These are phyloP conservation scores for Daedaleopsis nitida DNA, from an alignment of 768 basidiomycete genomes.

Conservation along the genomic window DNA sequence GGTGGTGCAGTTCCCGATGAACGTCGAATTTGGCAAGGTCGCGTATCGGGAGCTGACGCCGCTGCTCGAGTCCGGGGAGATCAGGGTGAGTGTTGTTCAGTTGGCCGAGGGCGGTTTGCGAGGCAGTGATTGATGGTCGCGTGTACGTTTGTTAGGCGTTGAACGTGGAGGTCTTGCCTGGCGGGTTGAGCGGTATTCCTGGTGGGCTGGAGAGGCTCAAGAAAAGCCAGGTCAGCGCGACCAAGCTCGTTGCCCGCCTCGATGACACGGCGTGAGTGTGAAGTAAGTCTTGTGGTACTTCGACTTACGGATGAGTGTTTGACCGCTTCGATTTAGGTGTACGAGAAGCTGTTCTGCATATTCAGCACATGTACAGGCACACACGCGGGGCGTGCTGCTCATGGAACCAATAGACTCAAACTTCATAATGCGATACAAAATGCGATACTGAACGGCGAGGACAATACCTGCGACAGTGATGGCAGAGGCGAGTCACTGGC, in stretches of 20 bases:
- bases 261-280: constrained; percentile 1
- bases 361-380: too few relatives aligned
- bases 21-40: constrained; percentile 16
- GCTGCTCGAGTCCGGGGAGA: constrained; percentile 21
- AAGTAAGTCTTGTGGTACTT: too few relatives aligned
- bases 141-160: constrained; percentile 18
- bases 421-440: too few relatives aligned
- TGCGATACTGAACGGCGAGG: too few relatives aligned
- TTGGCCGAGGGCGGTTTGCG: background rate
- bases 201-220: constrained; percentile 21
- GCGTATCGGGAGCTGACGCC: constrained; percentile 22
- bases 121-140: too few relatives aligned
- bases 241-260: constrained; percentile 27
- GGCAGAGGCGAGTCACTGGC: too few relatives aligned
- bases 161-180: constrained; percentile 24
- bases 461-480: too few relatives aligned
- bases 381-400: too few relatives aligned
- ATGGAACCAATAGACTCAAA: too few relatives aligned
- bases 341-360: too few relatives aligned
- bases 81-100: constrained; percentile 21
- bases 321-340: too few relatives aligned
- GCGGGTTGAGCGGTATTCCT: constrained; percentile 23
- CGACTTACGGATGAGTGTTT: too few relatives aligned
- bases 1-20: constrained; percentile 5
- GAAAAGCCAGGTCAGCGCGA: constrained; percentile 14